A percentile compares a stretch with the other conserved stretches of the same genome.
phyloP scores from a whole-genome alignment of 1,284 basidiomycete genomes.

The Quambalaria eucalypti region DNA sequence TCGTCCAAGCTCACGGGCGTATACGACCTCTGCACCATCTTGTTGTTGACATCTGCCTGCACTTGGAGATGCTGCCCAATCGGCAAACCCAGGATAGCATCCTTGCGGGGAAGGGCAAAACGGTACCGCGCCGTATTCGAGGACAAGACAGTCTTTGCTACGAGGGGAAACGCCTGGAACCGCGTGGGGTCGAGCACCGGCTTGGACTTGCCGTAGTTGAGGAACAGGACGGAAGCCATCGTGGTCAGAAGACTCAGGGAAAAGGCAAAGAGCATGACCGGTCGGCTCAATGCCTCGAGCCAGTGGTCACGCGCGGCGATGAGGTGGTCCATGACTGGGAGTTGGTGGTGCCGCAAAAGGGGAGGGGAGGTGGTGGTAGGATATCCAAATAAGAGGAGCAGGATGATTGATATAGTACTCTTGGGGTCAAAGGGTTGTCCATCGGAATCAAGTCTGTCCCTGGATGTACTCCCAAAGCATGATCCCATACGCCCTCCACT shows the following conservation, averaged over 20 bases:
- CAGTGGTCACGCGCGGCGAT: background rate
- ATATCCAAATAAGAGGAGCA: no score
- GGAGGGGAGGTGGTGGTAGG: background rate
- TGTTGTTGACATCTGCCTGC: slow-evolving; percentile 79
- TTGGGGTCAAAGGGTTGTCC: background rate
- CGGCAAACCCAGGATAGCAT: slow-evolving; percentile 78
- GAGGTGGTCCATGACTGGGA: no score
- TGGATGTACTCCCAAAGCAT: no score
- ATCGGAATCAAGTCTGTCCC: background rate
- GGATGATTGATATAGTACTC: no score
- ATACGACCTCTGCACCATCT: slow-evolving; percentile 80
- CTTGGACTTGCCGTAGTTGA: slow-evolving; percentile 38
- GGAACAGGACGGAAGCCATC: slow-evolving; percentile 13
- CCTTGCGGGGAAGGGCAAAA: slow-evolving; percentile 65
- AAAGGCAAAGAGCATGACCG: slow-evolving; percentile 10
- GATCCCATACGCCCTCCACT: no score
- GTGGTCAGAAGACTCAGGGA: slow-evolving; percentile 15
- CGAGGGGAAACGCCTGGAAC: slow-evolving; percentile 75
- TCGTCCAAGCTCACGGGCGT: slow-evolving; percentile 89
- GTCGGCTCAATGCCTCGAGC: background rate
- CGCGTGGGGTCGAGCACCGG: slow-evolving; percentile 64
- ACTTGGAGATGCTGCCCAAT: slow-evolving; percentile 93
- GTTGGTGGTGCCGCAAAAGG: background rate
- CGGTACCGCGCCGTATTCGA: slow-evolving; percentile 78
- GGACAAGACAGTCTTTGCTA: slow-evolving; percentile 74